Evolutionary conservation across 768 basidiomycete genomes (phyloP), one percentile per base, ranked within the genome.

Genomic region (Hemileccinum rubropunctum): DNA sequence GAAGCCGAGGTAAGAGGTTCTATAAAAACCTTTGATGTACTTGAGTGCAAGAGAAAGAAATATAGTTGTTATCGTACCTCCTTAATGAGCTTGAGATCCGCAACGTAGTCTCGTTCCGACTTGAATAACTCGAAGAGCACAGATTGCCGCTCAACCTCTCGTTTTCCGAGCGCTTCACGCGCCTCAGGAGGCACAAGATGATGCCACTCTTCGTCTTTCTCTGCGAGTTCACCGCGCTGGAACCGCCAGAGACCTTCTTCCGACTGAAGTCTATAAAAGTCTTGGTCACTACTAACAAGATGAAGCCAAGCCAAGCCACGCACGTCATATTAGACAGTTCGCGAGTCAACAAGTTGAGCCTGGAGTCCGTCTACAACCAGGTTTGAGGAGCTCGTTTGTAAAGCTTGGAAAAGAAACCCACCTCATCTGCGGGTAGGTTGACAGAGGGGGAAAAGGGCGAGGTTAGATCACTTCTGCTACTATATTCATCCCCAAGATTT

Each of bases 61-160:
- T 30, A 48, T 6, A 32, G 10, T 15, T 18, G 10, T 12, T n/a
- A 38, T 52, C 65, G 27, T 52, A 90, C 91, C 64, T 89, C 77
- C 71, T 81, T 69, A 55, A 88, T 70, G 50, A 84, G 66, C 61
- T 83, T 76, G 42, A 99, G 68, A 69, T 98, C 95, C 27, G 78
- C 67, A 11, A 93, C 86, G 64, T 97, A 98, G 52, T 92, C 86
- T 54, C 84, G 78, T 71, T 99, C 97, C 0, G 87, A 84, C 66
- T 91, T 86, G 68, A 98, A 84, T 20, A 95, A 71, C 64, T 98
- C 95, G 58, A 94, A 95, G 6, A 99, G 77, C 34, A 84, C 81
- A 21, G 83, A 88, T 65, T 98, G 94, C 39, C 94, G 78, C 50
- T 87, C 81, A 18, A 94, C 84, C 64, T 97, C 93, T 43, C 79